phyloP scores from a whole-genome alignment of 1,284 basidiomycete species.

The Microbotryum lychnidis-dioicae region DNA sequence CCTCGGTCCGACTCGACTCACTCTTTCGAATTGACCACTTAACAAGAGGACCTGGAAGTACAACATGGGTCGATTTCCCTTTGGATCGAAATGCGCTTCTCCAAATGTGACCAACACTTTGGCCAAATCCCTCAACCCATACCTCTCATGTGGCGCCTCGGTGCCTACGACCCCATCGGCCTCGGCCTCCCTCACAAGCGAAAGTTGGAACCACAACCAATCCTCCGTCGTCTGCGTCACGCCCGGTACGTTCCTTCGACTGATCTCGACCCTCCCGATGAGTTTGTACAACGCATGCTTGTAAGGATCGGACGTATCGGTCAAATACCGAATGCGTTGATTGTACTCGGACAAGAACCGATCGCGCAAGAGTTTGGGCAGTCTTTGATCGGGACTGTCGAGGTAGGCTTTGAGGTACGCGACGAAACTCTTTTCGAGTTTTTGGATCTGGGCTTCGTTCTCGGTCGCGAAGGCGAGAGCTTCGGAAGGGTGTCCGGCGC shows the following conservation, averaged over 20 bases:
- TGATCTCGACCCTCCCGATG: conserved; percentile 83
- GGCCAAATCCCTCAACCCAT: conserved; percentile 69
- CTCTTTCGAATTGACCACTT: conserved; percentile 89
- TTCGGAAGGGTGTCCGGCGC: conserved; percentile 72
- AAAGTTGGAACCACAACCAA: conserved; percentile 97
- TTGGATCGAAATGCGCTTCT: conserved; percentile 81
- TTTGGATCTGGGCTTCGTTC: conserved; percentile 65
- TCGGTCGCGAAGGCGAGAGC: conserved; percentile 68
- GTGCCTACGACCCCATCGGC: conserved; percentile 57
- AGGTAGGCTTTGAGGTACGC: conserved; percentile 78
- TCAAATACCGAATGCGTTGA: conserved; percentile 78
- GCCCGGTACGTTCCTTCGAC: conserved; percentile 66
- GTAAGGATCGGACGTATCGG: conserved; percentile 65
- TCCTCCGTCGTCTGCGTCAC: conserved; percentile 91
- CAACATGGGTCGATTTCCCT: conserved; percentile 53
- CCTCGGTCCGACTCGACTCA: conserved; percentile 41
- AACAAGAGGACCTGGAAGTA: conserved; percentile 88
- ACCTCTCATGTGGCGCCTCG: conserved; percentile 48
- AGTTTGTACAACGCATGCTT: conserved; percentile 93
- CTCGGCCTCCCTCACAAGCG: conserved; percentile 51
- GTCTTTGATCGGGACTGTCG: conserved; percentile 62
- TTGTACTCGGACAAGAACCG: conserved; percentile 84
- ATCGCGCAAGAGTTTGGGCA: conserved; percentile 72
- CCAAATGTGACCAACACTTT: conserved; percentile 79
- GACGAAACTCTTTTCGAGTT: conserved; percentile 75